These are phyloP conservation scores for Fraxinus platypoda DNA, from an alignment of 305 asterid species.

Conservation along the genomic window DNA sequence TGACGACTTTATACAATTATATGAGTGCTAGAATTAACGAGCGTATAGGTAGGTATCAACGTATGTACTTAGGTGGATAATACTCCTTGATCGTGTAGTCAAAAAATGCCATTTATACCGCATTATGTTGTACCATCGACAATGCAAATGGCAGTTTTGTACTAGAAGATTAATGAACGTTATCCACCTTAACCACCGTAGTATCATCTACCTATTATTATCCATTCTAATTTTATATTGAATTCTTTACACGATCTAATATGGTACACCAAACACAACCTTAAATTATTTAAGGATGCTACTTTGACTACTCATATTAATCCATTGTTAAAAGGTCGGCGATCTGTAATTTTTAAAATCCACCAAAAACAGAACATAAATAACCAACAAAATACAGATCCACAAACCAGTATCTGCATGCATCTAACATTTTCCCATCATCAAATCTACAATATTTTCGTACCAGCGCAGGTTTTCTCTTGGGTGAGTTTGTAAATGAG, in stretches of 20 bases:
- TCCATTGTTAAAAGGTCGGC: not conserved
- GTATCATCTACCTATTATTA: no score
- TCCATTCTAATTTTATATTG: not conserved
- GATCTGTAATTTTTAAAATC: not conserved
- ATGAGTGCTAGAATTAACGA: no score
- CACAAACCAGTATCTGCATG: not conserved
- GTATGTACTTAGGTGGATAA: not conserved
- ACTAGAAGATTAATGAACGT: not conserved
- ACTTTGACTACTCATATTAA: not conserved
- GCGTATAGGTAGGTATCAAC: no score
- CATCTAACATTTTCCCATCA: not conserved
- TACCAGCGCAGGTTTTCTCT: slow-evolving; percentile 18
- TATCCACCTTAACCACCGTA: not conserved
- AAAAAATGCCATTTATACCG: no score
- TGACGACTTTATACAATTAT: no score
- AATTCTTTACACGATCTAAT: not conserved
- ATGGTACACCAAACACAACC: not conserved
- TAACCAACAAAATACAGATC: not conserved
- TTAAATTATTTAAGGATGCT: not conserved
- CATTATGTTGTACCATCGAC: not conserved
- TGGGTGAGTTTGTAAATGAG: slow-evolving; percentile 17
- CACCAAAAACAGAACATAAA: not conserved
- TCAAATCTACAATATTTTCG: not conserved
- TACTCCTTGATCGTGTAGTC: not conserved
- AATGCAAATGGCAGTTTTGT: not conserved